Evolutionary conservation across 2,329 filamentous ascomycete genomes (phyloP), one percentile per base, ranked within the genome.

Genomic region (Cadophora sp.): DNA sequence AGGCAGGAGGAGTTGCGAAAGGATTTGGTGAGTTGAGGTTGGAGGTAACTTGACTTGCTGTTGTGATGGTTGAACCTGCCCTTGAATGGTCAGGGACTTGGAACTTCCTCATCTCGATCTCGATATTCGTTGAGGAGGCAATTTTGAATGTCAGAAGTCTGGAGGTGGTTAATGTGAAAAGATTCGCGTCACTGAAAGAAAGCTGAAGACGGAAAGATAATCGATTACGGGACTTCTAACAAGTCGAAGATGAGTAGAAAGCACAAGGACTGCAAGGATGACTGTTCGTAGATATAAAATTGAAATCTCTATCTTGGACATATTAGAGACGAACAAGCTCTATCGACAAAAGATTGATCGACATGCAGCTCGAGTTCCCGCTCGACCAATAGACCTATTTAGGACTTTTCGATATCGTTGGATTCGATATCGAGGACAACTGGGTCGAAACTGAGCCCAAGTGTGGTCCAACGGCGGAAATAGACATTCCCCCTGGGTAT

Each of bases 1-100:
- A 71, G 47, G 62, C 63, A 59, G 68, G 59, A 48, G 70, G 70
- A 24, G 70, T 71, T 27, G 62, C 59, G 30, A 70, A 71, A 9
- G 68, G 68, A 58, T 71, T 69, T 39, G 36, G 60, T 27, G 36
- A 33, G 16, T 45, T 45, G 36, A 30, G 4, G 14, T 58, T 50
- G 16, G 45, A 41, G 22, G 53, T 16, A 16, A 20, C 59, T 24
- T 55, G 43, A 22, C 62, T 65, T 27, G 30, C 30, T 36, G 47
- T 24, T 39, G 56, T 65, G 33, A 55, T 41, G 43, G 55, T 39
- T 9, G 63, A 65, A 30, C 45, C 56, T 30, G 47, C 48, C 22
- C 63, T 60, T n/a, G 63, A 65, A 55, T 65, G 63, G 18, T 61
- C 63, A 36, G 58, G 45, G 9, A 50, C 56, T 45, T 13, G 2